phyloP scores from a whole-genome alignment of 2,329 filamentous ascomycete genomes.

The Alternaria sp. region DNA sequence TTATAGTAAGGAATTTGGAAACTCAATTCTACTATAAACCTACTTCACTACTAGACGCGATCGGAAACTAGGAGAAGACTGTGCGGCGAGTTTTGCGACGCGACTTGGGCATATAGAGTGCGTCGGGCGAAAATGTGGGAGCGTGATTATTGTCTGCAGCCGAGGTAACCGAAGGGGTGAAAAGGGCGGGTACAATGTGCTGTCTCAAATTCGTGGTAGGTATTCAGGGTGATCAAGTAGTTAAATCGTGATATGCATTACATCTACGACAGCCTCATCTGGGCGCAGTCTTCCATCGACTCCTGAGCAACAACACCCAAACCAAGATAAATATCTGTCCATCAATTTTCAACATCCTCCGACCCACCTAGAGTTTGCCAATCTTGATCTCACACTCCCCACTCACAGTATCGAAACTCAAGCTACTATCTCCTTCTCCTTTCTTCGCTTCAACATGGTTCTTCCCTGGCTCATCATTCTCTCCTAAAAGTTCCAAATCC shows the following conservation, averaged over 20 bases:
- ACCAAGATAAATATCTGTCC: not conserved
- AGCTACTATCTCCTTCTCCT: conserved; percentile 44
- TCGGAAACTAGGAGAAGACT: not conserved
- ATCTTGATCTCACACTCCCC: conserved; percentile 45
- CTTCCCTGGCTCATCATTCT: conserved; percentile 37
- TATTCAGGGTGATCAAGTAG: not conserved
- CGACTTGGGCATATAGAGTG: not conserved
- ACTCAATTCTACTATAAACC: not conserved
- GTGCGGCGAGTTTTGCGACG: not conserved
- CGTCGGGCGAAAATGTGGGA: not conserved
- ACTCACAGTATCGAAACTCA: conserved; percentile 47
- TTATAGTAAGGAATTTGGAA: not conserved
- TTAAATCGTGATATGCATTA: not conserved
- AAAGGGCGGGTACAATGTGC: not conserved
- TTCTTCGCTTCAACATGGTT: conserved; percentile 52
- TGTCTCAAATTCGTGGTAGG: not conserved
- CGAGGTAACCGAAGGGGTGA: not conserved
- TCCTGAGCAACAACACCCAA: not conserved
- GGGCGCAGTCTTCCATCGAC: not conserved
- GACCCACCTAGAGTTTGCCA: conserved; percentile 31
- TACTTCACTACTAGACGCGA: not conserved
- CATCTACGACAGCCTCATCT: not conserved
- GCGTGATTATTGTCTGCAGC: not conserved
- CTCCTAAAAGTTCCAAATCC: conserved; percentile 45
- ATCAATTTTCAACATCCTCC: not conserved